Percentiles rank a stretch among this genome's conserved stretches.
These are phyloP conservation scores for Endotrypanum monterogeii DNA, from an alignment of 208 protist genomes.

Conservation along the genomic window DNA sequence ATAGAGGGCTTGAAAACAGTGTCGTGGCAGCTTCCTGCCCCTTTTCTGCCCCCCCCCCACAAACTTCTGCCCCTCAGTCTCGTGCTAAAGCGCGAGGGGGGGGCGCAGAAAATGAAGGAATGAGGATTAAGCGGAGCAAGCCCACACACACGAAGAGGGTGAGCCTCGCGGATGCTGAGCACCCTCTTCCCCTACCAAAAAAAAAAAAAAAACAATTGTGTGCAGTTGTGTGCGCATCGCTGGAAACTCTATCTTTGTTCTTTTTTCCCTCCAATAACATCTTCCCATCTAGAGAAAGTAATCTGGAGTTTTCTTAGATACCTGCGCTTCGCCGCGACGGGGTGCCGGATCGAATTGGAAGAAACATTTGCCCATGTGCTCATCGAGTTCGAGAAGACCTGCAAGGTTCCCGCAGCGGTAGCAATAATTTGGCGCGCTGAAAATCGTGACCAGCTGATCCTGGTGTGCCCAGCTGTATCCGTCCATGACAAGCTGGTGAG, in stretches of 20 bases:
- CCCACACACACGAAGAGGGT: too few species aligned
- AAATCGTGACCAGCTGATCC: constrained; percentile 98
- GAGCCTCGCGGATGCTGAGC: too few species aligned
- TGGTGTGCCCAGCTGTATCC: constrained; percentile 99
- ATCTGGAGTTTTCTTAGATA: constrained; percentile 98
- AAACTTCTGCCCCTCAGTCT: background rate
- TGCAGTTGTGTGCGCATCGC: background rate
- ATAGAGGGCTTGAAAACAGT: background rate
- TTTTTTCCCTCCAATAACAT: background rate
- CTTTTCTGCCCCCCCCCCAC: background rate
- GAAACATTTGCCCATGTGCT: constrained; percentile 98
- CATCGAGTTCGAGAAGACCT: constrained; percentile 98
- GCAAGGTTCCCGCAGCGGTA: constrained; percentile 98
- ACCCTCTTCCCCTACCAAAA: too few species aligned
- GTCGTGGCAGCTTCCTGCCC: background rate
- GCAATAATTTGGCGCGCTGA: constrained; percentile 99
- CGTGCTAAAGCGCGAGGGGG: background rate
- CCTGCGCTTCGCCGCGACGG: constrained; percentile 96
- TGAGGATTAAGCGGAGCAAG: background rate
- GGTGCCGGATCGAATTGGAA: constrained; percentile 99
- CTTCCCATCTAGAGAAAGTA: constrained; percentile 95
- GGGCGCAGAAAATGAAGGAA: background rate
- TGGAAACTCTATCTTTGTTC: too few species aligned
- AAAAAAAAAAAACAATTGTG: too few species aligned
- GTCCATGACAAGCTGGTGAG: constrained; percentile 98